These are phyloP conservation scores for Podaxis carcinomalis DNA, from an alignment of 768 basidiomycete species.

Conservation along the genomic window DNA sequence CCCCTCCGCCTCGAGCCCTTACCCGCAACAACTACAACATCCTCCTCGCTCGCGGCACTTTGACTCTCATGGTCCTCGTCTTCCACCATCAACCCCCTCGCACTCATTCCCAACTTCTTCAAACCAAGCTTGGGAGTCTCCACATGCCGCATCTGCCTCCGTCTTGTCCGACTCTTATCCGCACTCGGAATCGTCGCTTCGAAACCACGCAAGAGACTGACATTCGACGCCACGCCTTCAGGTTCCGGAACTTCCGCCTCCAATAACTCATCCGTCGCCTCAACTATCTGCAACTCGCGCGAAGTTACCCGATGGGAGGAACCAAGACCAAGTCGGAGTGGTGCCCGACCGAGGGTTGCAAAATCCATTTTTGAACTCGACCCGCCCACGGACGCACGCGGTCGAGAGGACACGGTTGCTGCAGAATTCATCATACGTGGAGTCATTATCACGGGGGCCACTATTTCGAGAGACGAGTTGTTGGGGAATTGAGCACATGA, in stretches of 20 bases:
- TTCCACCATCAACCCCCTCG: conserved; percentile 67
- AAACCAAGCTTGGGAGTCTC: conserved; percentile 74
- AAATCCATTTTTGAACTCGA: conserved; percentile 56
- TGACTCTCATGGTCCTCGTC: conserved; percentile 52
- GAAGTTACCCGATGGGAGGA: conserved; percentile 65
- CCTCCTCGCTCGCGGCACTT: conserved; percentile 72
- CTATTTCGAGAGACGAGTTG: conserved; percentile 28
- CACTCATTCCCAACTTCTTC: conserved; percentile 74
- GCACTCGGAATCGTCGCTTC: conserved; percentile 93
- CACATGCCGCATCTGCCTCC: conserved; percentile 77
- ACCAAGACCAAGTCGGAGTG: conserved; percentile 61
- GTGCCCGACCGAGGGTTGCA: conserved; percentile 75
- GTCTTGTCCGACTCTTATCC: conserved; percentile 68
- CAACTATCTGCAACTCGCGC: conserved; percentile 78
- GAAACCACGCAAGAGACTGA: conserved; percentile 87
- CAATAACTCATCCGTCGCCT: conserved; percentile 76
- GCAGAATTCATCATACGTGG: conserved; percentile 75
- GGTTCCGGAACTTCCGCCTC: conserved; percentile 69
- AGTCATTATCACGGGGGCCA: conserved; percentile 89
- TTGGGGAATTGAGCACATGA: conserved; percentile 4
- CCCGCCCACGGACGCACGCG: conserved; percentile 28
- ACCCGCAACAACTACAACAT: conserved; percentile 58
- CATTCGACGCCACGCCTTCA: conserved; percentile 62
- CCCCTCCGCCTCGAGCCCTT: conserved; percentile 45
- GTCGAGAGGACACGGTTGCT: conserved; percentile 59